Base-by-base conservation (phyloP, 768 basidiomycete genomes). In the Hydnum rufescens region DNA sequence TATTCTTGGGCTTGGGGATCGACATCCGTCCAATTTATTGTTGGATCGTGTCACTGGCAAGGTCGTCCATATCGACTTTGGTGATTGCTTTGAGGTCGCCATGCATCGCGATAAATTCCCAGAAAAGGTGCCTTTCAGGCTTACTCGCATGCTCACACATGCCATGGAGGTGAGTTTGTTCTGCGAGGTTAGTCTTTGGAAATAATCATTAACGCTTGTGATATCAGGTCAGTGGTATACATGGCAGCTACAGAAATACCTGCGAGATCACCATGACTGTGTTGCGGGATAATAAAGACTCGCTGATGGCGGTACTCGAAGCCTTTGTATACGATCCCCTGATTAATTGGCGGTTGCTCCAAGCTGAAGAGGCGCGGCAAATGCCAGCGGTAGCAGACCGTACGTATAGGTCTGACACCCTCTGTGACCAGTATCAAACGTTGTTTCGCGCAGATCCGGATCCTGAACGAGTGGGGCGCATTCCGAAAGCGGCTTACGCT, bases 91-190 rank as follows among this genome's bases (percentile, higher is more conserved):
- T 65, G 92, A 97, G 66, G 82, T 95, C 42, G 90, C 92, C 19
- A 93, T 93, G 84, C 83, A 86, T 59, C 82, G 90, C 60, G 90
- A 95, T 65, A 99, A 99, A 67, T 97, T 92, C 72, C 95, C 95
- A 0, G 95, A 99, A 68, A 92, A 83, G 64, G 88, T 99, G 51
- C 95, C 95, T 0, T 99, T 99, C 80, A 78, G 95, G 34, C 72
- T 99, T 57, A 99, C 95, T 5, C 74, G 95, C 58, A 99, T 99
- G 95, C 74, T 99, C 51, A 93, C 89, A 6, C 87, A 95, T 63
- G 95, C 95, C 8, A 99, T 99, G 95, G 95, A 99, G 75, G 90
- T 87, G 58, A 58, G 74, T 61, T 13, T 49, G 13, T 13, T 13
- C 26, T 16, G 13, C 8, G 25, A 13, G 44, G 26, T 26, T 16